These are phyloP conservation scores for Gastrolobium villosum DNA, from an alignment of 306 rosid species.

Conservation along the genomic window DNA sequence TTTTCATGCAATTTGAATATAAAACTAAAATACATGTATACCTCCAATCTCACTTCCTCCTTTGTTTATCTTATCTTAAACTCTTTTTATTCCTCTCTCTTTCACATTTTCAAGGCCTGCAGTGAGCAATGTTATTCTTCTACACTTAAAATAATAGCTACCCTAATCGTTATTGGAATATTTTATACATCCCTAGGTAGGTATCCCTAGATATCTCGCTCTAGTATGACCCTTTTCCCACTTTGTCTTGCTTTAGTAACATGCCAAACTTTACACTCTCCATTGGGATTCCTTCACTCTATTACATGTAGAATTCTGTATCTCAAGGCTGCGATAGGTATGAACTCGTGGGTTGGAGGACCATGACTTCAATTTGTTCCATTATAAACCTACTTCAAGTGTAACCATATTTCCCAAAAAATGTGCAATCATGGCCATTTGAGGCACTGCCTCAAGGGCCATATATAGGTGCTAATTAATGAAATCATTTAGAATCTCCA, in stretches of 20 bases:
- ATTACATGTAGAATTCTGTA: conserved; percentile 49
- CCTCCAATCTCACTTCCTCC: conserved; percentile 30
- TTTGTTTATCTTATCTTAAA: conserved; percentile 47
- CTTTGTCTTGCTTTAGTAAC: conserved; percentile 80
- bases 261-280: conserved; percentile 84
- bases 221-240: conserved; percentile 54
- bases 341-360: conserved; percentile 34
- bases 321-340: conserved; percentile 52
- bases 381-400: conserved; percentile 48
- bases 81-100: neutral
- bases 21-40: conserved; percentile 46
- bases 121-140: conserved; percentile 56
- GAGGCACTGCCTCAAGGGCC: conserved; percentile 43
- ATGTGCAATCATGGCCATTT: conserved; percentile 57
- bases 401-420: conserved; percentile 50
- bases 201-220: conserved; percentile 64
- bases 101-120: conserved; percentile 70
- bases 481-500: conserved; percentile 26
- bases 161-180: conserved; percentile 51
- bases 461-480: conserved; percentile 35
- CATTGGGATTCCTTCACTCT: conserved; percentile 86
- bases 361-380: conserved; percentile 41
- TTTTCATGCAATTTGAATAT: conserved; percentile 69
- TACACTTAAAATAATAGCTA: conserved; percentile 50
- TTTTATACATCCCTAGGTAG: conserved; percentile 81